Base-by-base conservation (phyloP, 2,329 filamentous ascomycete genomes). In the Hypoxylon sp. region DNA sequence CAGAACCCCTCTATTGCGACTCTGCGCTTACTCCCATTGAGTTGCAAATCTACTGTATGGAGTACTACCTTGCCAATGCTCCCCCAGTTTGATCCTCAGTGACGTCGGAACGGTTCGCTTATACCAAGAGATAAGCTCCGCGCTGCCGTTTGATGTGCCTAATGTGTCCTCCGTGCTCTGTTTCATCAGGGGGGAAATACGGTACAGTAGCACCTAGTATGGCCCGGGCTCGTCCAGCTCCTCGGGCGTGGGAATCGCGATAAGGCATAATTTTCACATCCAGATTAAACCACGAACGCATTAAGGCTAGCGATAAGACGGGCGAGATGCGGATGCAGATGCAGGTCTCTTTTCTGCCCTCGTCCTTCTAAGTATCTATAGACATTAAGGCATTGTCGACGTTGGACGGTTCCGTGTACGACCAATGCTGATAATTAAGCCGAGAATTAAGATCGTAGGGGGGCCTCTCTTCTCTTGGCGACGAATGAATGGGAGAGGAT, bases 41-140 rank as follows among this genome's bases (percentile, higher is more conserved):
- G 10, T 26, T 26, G 33, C 48, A 50, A 24, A 46, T 55, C 53
- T 39, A 22, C 19, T 22, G 19, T 22, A 26, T 48, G 52, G 37
- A 48, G 17, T 31, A 22, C 19, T 22, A 22, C 19, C 19, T 22
- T 22, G 17, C 13, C 44, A 13, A 39, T 24, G n/a, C 11, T 42
- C n/a, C 14, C n/a, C 37, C 37, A 42, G 37, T n/a, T 42, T 17
- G 37, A 42, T 17, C 37, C n/a, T n/a, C n/a, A 17, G 37, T 42
- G 37, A 42, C 37, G n/a, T 42, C 29, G 47, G 58, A 9, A 55
- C 51, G 61, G 31, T 53, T 51, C 35, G 48, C 37, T 22, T 17
- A 54, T 51, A 48, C 61, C 47, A 63, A 57, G 52, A 59, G 52
- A 59, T 53, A 69, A 63, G 63, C 66, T 66, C 66, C 55, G 51